A percentile compares a stretch with the other conserved stretches of the same genome.
These are phyloP conservation scores for Metarhizium humberi DNA, from an alignment of 2,329 filamentous ascomycete genomes.

Conservation along the genomic window DNA sequence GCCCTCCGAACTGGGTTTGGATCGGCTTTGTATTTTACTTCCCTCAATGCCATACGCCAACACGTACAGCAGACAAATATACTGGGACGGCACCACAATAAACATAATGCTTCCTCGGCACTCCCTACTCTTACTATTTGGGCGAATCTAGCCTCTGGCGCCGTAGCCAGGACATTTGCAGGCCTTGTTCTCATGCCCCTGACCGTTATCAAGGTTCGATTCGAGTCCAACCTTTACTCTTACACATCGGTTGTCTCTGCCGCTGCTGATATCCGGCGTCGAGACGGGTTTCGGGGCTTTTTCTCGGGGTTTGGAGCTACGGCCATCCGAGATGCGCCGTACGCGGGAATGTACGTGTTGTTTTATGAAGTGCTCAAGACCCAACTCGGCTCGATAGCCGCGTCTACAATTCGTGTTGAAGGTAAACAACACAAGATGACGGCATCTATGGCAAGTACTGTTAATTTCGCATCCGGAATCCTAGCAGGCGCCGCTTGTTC, in stretches of 20 bases:
- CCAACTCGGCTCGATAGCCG: slow-evolving; percentile 31
- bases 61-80: slow-evolving; percentile 30
- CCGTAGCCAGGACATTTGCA: slow-evolving; percentile 72
- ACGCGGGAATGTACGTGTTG: slow-evolving; percentile 87
- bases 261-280: slow-evolving; percentile 60
- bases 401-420: slow-evolving; percentile 3
- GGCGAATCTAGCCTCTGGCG: slow-evolving; percentile 78
- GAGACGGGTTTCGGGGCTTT: slow-evolving; percentile 72
- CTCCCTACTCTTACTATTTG: slow-evolving; percentile 76
- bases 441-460: slow-evolving; percentile 39
- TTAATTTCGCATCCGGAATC: slow-evolving; percentile 81
- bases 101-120: slow-evolving; percentile 47
- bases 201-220: slow-evolving; percentile 93
- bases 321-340: slow-evolving; percentile 87
- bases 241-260: slow-evolving; percentile 72
- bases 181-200: slow-evolving; percentile 92
- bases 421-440: slow-evolving; percentile 18
- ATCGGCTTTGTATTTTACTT: slow-evolving; percentile 88
- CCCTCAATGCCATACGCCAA: slow-evolving; percentile 75
- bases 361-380: slow-evolving; percentile 84
- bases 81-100: slow-evolving; percentile 13
- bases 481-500: slow-evolving; percentile 76
- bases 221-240: slow-evolving; percentile 78
- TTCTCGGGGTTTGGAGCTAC: slow-evolving; percentile 93
- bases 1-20: slow-evolving; percentile 90